Base-by-base conservation (phyloP, 1,139 yeast genomes). In the Saccharomycopsis hybrid region DNA sequence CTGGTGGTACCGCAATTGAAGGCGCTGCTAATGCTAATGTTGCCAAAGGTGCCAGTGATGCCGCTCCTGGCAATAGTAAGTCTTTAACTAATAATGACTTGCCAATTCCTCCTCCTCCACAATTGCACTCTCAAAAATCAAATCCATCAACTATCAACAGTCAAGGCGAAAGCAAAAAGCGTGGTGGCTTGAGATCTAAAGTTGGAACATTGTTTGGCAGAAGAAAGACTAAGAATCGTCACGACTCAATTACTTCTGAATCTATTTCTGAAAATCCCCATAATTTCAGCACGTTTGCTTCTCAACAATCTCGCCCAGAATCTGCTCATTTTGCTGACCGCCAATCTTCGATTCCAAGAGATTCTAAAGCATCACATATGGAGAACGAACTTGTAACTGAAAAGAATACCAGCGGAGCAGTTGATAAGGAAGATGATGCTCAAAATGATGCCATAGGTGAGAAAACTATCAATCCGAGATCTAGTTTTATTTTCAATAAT, bases 151-250 rank as follows among this genome's bases (percentile, higher is more conserved):
- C 51, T 24, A 51, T 50, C 35, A 35, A 35, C 38, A 43, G 48
- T 27, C 48, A 48, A 13, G 45, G 37, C 8, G 58, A 50, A 33
- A 63, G 64, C 32, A 68, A 65, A 55, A 60, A 61, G 43, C 43
- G 40, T 42, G 79, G 76, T 55, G 51, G 51, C 2, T 68, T 89
- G 60, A 80, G 82, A 62, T 85, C 95, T 4, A 81, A 73, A 62
- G 89, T 89, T 40, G 96, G 96, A 18, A 87, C 96, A 0, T 81
- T 89, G 54, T 85, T 89, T 64, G 77, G 85, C 57, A 80, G 78
- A 60, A 76, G 78, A 59, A 73, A 73, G 57, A 68, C 68, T 52
- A 66, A 65, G 54, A 60, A 62, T 58, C 46, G 47, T 29, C 37
- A 18, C 5, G 42, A 39, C n/a, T 25, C 41, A 4, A 39, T 44